phyloP scores from a whole-genome alignment of 2,329 filamentous ascomycete species.

The Talaromyces sp. region DNA sequence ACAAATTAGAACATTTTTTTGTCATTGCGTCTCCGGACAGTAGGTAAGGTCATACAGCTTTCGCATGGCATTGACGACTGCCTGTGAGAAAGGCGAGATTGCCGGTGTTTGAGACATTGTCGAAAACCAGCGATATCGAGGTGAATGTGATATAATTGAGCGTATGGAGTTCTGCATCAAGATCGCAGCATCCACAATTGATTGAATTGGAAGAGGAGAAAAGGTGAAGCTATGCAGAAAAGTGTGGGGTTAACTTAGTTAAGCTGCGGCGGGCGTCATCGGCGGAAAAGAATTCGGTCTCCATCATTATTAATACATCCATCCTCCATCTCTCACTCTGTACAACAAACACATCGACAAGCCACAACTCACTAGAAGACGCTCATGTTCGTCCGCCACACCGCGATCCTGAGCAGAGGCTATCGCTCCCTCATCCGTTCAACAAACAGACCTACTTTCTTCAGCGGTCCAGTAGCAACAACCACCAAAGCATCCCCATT shows the following conservation, averaged over 20 bases:
- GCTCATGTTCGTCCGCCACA: constrained; percentile 37
- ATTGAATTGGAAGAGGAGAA: not conserved
- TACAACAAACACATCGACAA: not conserved
- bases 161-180: constrained; percentile 11
- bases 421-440: constrained; percentile 35
- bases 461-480: constrained; percentile 11
- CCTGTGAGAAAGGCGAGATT: constrained; percentile 54
- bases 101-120: constrained; percentile 30
- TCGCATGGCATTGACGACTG: constrained; percentile 73
- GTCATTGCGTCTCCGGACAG: too few species aligned
- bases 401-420: constrained; percentile 35
- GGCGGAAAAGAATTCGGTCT: constrained; percentile 4
- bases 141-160: constrained; percentile 13
- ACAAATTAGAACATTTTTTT: not conserved
- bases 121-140: not conserved
- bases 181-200: not conserved
- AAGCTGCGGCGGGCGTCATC: constrained; percentile 11
- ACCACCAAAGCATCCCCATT: constrained; percentile 19
- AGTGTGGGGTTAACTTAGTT: constrained; percentile 1
- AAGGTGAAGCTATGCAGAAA: not conserved
- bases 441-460: constrained; percentile 14
- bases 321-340: not conserved
- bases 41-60: constrained; percentile 58
- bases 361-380: not conserved
- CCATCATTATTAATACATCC: not conserved